Evolutionary conservation across 805 yeast species (phyloP).

Genomic region (Starmerella khaoyaiensis): DNA sequence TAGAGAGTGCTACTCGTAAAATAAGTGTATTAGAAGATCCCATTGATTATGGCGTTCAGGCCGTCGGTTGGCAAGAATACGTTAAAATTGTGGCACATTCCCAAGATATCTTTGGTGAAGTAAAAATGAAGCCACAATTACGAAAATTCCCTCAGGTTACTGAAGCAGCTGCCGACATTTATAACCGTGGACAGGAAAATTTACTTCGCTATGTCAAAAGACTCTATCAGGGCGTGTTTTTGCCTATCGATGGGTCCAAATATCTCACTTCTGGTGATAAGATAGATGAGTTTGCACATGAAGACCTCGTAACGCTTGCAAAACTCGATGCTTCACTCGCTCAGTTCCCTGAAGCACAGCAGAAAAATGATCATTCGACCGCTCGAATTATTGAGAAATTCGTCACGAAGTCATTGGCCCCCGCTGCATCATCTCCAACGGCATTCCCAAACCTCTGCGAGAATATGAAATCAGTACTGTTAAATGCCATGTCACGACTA

Average conservation of each 20-base stretch:
- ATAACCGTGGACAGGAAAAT: slow-evolving; percentile 9
- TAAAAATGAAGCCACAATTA: slow-evolving; percentile 18
- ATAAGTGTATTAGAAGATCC: slow-evolving; percentile 18
- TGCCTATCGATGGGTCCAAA: slow-evolving; percentile 29
- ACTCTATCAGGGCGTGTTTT: slow-evolving; percentile 33
- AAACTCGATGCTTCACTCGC: slow-evolving; percentile 7
- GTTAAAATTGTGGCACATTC: slow-evolving; percentile 7
- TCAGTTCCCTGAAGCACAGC: slow-evolving; percentile 11
- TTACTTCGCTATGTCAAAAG: slow-evolving; percentile 20
- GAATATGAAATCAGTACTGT: slow-evolving; percentile 13
- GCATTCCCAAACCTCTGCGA: slow-evolving; percentile 7
- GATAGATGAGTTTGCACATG: slow-evolving; percentile 4
- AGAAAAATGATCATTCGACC: slow-evolving; percentile 20
- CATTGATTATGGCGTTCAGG: slow-evolving; percentile 17
- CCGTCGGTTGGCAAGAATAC: slow-evolving; percentile 15
- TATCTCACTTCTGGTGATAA: slow-evolving; percentile 21
- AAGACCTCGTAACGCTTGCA: slow-evolving; percentile 27
- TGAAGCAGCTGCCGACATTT: slow-evolving; percentile 9
- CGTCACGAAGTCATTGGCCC: slow-evolving; percentile 15
- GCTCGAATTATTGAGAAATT: slow-evolving; percentile 16
- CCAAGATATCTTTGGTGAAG: slow-evolving; percentile 1
- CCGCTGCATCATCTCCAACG: background rate
- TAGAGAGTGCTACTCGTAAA: slow-evolving; percentile 32
- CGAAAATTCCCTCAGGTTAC: slow-evolving; percentile 20
- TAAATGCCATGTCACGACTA: slow-evolving; percentile 4